Conservation (phyloP, 257 asterid species). For the Lantana camara region DNA sequence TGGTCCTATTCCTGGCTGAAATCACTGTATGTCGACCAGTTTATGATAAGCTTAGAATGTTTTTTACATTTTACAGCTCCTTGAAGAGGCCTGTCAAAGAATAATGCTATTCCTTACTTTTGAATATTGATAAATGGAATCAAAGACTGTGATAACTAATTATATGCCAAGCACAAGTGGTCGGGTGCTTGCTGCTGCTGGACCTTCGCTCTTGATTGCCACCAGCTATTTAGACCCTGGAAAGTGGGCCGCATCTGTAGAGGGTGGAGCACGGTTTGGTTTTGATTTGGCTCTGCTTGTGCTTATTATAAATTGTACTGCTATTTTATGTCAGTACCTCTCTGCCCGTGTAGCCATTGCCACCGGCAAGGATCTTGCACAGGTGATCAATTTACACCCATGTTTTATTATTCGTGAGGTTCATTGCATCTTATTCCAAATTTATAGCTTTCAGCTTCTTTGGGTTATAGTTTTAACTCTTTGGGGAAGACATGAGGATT, state of each 20-base stretch:
- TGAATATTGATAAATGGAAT: conserved; percentile 34
- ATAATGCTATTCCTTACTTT: conserved; percentile 11
- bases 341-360: conserved; percentile 61
- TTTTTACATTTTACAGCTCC: conserved; percentile 16
- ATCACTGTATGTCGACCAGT: conserved; percentile 15
- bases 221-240: conserved; percentile 70
- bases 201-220: conserved; percentile 57
- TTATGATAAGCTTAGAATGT: conserved; percentile 22
- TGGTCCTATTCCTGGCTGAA: not conserved
- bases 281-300: conserved; percentile 42
- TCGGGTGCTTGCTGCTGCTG: conserved; percentile 51
- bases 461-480: not conserved
- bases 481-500: conserved; percentile 1
- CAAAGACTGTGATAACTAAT: conserved; percentile 27
- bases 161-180: conserved; percentile 32
- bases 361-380: conserved; percentile 66
- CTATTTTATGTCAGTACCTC: conserved; percentile 61
- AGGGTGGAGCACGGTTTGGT: conserved; percentile 71
- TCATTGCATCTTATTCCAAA: not conserved
- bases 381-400: conserved; percentile 40
- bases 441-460: not conserved
- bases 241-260: conserved; percentile 66
- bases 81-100: conserved; percentile 21
- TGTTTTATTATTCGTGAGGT: not conserved
- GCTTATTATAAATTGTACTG: conserved; percentile 50